phyloP scores from a whole-genome alignment of 768 basidiomycete genomes.

The Lentinula boryana region DNA sequence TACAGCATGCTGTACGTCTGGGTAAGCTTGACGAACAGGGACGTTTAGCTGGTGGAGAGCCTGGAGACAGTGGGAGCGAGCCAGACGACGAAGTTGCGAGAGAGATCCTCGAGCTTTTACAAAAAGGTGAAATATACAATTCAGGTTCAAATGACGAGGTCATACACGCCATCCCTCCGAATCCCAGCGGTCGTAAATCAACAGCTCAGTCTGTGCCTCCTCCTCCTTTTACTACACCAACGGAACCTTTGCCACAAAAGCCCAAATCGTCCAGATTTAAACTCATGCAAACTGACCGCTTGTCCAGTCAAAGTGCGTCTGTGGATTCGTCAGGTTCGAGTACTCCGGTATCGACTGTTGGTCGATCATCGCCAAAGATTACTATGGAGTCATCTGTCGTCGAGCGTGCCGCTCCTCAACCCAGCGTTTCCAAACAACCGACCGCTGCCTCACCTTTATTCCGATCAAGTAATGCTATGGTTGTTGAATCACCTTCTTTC shows the following conservation, averaged over 20 bases:
- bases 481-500: conserved; percentile 18
- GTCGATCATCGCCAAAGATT: conserved; percentile 29
- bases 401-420: conserved; percentile 6
- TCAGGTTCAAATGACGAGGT: conserved; percentile 33
- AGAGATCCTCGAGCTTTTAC: conserved; percentile 46
- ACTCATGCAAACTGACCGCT: conserved; percentile 28
- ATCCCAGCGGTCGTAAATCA: conserved; percentile 14
- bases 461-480: conserved; percentile 4
- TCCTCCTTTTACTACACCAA: conserved; percentile 6
- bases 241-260: conserved; percentile 23
- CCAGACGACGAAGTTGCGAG: conserved; percentile 39
- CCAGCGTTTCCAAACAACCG: neutral
- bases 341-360: conserved; percentile 21
- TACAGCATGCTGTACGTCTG: conserved; percentile 48
- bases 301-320: conserved; percentile 1
- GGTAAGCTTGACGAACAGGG: conserved; percentile 48
- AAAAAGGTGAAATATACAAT: conserved; percentile 47
- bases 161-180: conserved; percentile 6
- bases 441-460: neutral
- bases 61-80: conserved; percentile 50
- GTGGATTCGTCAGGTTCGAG: conserved; percentile 9
- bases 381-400: conserved; percentile 10
- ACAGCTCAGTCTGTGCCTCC: neutral
- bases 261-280: conserved; percentile 47
- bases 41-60: conserved; percentile 44